A percentile compares a stretch with the other conserved stretches of the same genome.
Evolutionary conservation across 2,329 filamentous ascomycete species (phyloP).

Genomic region (Neurospora sp.): DNA sequence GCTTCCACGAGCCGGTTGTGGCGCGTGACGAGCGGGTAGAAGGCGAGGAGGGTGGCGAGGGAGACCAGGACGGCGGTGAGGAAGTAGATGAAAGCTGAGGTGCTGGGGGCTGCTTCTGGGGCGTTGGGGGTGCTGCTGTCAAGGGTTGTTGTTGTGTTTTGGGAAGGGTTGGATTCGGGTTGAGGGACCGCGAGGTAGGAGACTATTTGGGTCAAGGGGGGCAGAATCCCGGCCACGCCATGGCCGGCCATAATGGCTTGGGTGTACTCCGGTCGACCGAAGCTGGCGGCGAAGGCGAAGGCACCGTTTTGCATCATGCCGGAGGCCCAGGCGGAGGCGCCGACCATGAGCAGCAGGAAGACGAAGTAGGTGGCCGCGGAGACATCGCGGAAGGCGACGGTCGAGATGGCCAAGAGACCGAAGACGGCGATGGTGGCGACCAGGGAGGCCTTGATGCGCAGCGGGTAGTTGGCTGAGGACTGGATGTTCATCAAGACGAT

Average conservation of each 20-base stretch:
- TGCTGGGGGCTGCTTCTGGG: constrained; percentile 32
- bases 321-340: constrained; percentile 67
- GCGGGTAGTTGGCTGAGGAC: constrained; percentile 74
- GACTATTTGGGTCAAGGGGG: constrained; percentile 76
- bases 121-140: constrained; percentile 4
- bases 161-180: constrained; percentile 8
- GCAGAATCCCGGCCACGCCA: constrained; percentile 82
- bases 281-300: constrained; percentile 83
- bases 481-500: constrained; percentile 73
- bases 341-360: constrained; percentile 77
- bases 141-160: constrained; percentile 1
- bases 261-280: constrained; percentile 79
- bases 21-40: constrained; percentile 60
- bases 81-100: constrained; percentile 84
- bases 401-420: constrained; percentile 69
- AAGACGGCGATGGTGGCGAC: constrained; percentile 71
- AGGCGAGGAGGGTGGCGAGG: constrained; percentile 57
- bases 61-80: constrained; percentile 76
- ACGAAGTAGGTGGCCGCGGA: constrained; percentile 61
- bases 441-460: constrained; percentile 71
- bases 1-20: constrained; percentile 44
- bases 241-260: constrained; percentile 96
- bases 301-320: constrained; percentile 88
- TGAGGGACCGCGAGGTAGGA: constrained; percentile 60
- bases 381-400: constrained; percentile 53